Evolutionary conservation across 495 filamentous ascomycete species (phyloP).

Genomic region (Chaetomium cochliodes): DNA sequence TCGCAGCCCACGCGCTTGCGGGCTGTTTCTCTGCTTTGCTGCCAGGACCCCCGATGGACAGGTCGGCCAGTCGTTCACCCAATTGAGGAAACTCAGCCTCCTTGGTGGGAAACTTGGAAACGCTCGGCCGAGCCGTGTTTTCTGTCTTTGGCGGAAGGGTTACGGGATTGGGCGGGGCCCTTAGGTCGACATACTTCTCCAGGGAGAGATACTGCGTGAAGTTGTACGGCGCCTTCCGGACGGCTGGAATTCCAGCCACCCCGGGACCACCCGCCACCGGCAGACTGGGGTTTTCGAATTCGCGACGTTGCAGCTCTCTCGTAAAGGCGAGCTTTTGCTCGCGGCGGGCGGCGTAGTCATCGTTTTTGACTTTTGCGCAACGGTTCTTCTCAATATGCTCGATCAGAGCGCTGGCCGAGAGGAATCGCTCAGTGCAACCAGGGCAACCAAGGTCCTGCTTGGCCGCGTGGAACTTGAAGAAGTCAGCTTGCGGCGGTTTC

Average conservation of each 20-base stretch:
- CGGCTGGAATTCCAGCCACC: not conserved
- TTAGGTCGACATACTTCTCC: not conserved
- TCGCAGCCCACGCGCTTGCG: constrained; percentile 22
- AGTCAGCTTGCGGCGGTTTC: not conserved
- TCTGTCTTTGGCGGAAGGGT: constrained; percentile 3
- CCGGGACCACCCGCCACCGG: not conserved
- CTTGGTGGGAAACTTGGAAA: constrained; percentile 7
- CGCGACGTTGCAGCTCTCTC: constrained; percentile 22
- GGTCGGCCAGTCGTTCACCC: not conserved
- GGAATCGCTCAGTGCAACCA: constrained; percentile 33
- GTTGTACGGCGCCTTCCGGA: not conserved
- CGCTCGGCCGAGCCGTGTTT: constrained; percentile 11
- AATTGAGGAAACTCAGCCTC: constrained; percentile 12
- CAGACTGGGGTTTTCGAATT: not conserved
- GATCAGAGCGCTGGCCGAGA: constrained; percentile 22
- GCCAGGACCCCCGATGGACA: not conserved
- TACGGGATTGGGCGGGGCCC: not conserved
- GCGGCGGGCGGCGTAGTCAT: constrained; percentile 24
- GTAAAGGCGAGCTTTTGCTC: constrained; percentile 23
- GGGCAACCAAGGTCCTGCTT: constrained; percentile 35
- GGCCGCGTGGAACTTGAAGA: constrained; percentile 25
- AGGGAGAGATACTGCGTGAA: constrained; percentile 16
- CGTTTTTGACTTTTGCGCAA: constrained; percentile 27
- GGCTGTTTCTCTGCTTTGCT: constrained; percentile 14
- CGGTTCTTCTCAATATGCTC: constrained; percentile 33